phyloP scores from a whole-genome alignment of 2,329 filamentous ascomycete genomes.

The Emmonsiellopsis sp. region DNA sequence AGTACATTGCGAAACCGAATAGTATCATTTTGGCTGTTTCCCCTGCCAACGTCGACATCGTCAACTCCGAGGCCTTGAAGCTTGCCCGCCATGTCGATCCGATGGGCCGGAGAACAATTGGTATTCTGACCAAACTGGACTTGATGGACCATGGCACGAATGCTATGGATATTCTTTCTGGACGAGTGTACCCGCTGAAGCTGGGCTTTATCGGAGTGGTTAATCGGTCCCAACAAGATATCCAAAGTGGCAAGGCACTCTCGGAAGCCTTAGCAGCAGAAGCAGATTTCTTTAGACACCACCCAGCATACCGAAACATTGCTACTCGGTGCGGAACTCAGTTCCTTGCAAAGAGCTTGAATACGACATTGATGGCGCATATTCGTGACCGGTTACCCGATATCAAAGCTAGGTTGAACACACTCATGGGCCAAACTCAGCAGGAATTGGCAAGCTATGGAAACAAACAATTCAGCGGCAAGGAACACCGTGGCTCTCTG shows the following conservation, averaged over 20 bases:
- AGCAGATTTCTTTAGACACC: constrained; percentile 90
- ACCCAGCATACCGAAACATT: constrained; percentile 96
- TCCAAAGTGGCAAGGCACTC: constrained; percentile 91
- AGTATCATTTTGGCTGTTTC: constrained; percentile 96
- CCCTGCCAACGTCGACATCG: constrained; percentile 93
- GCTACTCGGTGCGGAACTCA: constrained; percentile 87
- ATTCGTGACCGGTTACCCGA: constrained; percentile 93
- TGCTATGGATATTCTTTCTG: constrained; percentile 93
- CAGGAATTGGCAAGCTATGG: constrained; percentile 97
- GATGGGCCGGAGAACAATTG: constrained; percentile 87
- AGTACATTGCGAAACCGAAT: constrained; percentile 98
- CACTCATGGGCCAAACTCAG: constrained; percentile 98
- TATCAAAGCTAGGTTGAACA: constrained; percentile 96
- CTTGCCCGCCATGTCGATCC: constrained; percentile 94
- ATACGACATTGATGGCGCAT: constrained; percentile 89
- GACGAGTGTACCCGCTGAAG: constrained; percentile 91
- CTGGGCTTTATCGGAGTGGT: constrained; percentile 97
- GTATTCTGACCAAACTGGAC: constrained; percentile 92
- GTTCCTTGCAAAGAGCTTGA: constrained; percentile 87
- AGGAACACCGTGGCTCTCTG: constrained; percentile 89
- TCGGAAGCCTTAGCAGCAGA: constrained; percentile 84
- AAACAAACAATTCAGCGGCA: constrained; percentile 94
- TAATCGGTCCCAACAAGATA: constrained; percentile 96
- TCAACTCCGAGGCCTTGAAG: constrained; percentile 96
- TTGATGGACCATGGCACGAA: constrained; percentile 99